Evolutionary conservation across 2,329 filamentous ascomycete species (phyloP), one percentile per base, ranked within the genome.

Genomic region (Microthyrium microscopicum): DNA sequence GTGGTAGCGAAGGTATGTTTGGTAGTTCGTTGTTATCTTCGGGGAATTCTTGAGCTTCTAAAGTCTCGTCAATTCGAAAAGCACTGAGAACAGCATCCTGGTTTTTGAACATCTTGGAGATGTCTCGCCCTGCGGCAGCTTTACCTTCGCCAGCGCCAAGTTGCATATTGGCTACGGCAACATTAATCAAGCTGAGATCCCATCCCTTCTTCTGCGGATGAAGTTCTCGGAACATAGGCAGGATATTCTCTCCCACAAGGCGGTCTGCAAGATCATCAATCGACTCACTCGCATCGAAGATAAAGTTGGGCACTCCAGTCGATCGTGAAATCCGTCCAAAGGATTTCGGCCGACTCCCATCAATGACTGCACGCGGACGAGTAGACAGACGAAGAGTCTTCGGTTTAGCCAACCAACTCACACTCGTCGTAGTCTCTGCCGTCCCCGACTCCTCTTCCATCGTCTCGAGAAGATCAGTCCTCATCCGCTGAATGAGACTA

Each of bases 161-260:
- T 5, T 47, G 66, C 75, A 95, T 87, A 49, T 93, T 92, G 11
- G 80, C 78, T 5, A 81, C 84, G 29, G 82, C 85, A 16, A 95
- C 60, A 42, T 94, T 95, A 38, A 95, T 62, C 33, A 95, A 58
- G 41, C 78, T 80, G 13, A 94, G 54, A 42, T 87, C 80, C 78
- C 81, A 92, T 2, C 70, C 73, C 6, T 63, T 58, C 40, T 66
- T 69, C 39, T 78, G 73, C 0, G 73, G 66, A 42, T 87, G 77
- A 9, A 93, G 60, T 40, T 71, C 74, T 11, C 73, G 70, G 47
- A 93, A 83, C 50, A 92, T 68, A 0, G 72, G 70, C 3, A 84
- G 43, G 13, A 92, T 52, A 2, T 64, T 56, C 39, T 89, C 78
- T 4, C 64, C 56, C 0, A 85, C 76, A 1, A 94, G 62, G 26